Percentiles rank a stretch among this genome's conserved stretches.
Conservation (phyloP, 2,329 filamentous ascomycete genomes). For the Xylariales sp. region DNA sequence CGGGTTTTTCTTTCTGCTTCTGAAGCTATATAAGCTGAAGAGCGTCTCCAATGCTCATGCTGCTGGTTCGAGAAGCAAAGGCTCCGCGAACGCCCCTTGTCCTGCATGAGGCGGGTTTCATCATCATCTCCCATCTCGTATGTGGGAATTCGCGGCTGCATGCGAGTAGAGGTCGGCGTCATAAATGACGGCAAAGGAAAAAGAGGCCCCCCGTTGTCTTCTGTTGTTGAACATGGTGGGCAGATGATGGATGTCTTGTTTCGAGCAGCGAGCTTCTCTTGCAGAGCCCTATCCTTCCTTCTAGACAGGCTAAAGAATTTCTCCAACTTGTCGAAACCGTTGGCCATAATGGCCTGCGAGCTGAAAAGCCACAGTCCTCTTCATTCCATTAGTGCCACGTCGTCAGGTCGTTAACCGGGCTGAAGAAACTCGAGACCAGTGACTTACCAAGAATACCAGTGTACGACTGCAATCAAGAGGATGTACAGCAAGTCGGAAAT, state of each 20-base stretch:
- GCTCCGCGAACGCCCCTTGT: constrained; percentile 22
- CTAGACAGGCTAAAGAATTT: constrained; percentile 43
- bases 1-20: constrained; percentile 1
- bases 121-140: constrained; percentile 2
- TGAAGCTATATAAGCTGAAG: constrained; percentile 13
- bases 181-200: constrained; percentile 41
- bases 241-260: constrained; percentile 13
- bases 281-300: constrained; percentile 24
- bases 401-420: too few relatives aligned
- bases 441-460: constrained; percentile 2
- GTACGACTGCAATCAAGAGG: too few relatives aligned
- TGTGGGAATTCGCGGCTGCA: constrained; percentile 51
- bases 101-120: constrained; percentile 6
- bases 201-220: not conserved
- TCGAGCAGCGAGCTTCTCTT: constrained; percentile 6
- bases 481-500: too few relatives aligned
- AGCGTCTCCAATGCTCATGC: constrained; percentile 15
- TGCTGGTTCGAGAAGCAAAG: constrained; percentile 19
- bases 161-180: constrained; percentile 47
- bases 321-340: constrained; percentile 44
- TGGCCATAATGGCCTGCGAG: constrained; percentile 35
- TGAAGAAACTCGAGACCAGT: not conserved
- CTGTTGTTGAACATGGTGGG: constrained; percentile 11
- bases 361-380: not conserved
- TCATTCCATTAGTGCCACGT: too few relatives aligned